Conservation (phyloP, 768 basidiomycete genomes). For the Russula sp. region DNA sequence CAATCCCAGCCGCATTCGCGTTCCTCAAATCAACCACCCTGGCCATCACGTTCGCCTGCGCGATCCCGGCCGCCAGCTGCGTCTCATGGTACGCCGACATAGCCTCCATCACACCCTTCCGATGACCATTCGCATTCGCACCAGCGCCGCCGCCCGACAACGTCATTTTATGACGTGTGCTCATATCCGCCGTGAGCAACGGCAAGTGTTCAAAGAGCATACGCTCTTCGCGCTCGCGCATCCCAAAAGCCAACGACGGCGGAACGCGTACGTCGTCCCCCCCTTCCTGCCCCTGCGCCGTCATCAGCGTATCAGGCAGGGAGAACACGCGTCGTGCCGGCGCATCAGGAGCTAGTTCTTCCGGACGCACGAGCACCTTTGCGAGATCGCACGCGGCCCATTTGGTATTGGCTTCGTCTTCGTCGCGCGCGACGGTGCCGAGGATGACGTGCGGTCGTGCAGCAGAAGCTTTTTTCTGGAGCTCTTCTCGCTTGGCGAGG, state of each 20-base stretch:
- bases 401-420: conserved; percentile 47
- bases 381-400: conserved; percentile 71
- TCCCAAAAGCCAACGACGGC: conserved; percentile 57
- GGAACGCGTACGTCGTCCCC: conserved; percentile 52
- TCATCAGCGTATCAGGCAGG: neutral
- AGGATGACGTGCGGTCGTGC: conserved; percentile 66
- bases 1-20: conserved; percentile 81
- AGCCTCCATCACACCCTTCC: neutral
- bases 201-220: conserved; percentile 71
- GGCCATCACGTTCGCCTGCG: conserved; percentile 57
- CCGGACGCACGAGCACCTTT: conserved; percentile 43
- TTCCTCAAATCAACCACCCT: conserved; percentile 80
- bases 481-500: conserved; percentile 47
- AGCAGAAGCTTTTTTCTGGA: conserved; percentile 39
- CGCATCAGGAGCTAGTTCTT: conserved; percentile 23
- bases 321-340: neutral
- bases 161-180: conserved; percentile 8
- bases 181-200: conserved; percentile 41
- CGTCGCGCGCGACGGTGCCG: conserved; percentile 64
- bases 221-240: conserved; percentile 55
- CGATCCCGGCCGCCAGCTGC: conserved; percentile 39
- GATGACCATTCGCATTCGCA: neutral
- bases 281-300: neutral
- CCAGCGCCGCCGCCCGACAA: too few species aligned
- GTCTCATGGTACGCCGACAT: conserved; percentile 26